Base-by-base conservation (phyloP, 202 grass and related monocot species). In the Digitaria exilis region DNA sequence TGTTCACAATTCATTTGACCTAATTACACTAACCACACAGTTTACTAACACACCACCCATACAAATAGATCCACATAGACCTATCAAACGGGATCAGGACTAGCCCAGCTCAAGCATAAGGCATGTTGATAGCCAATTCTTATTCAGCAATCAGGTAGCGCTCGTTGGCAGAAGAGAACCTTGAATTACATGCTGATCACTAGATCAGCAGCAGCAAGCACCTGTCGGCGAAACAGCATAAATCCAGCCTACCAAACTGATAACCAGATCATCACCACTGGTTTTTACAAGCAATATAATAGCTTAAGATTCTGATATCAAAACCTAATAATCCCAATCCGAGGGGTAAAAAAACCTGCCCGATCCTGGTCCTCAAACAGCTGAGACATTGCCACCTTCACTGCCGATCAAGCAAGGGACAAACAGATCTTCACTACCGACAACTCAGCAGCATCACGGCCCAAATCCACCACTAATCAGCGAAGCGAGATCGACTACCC, bases 391-490 rank as follows among this genome's bases (percentile, higher is more conserved):
- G 34, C 62, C 51, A 60, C 19, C 51, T 75, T 55, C 30, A 29
- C 19, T 28, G 21, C 24, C 34, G 68, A 80, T 66, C 30, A 51
- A 84, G 81, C 81, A 61, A 60, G 39, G 49, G 10, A 12, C 49
- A 3, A 49, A 8, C 76, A 76, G 77, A 89, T 89, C 82, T 65
- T 89, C 25, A 29, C 55, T 17, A 26, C 31, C 22, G 68, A 69
- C 50, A 63, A 21, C 69, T 29, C 51, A 17, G n/a, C n/a, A n/a
- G 3, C 44, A 18, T 6, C 30, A 69, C 14, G 30, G 59, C 17
- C 29, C 24, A 86, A 85, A 76, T 26, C 70, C 70, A 75, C 15
- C 70, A 75, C 16, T 43, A 25, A 59, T 76, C 54, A 60, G 14
- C 73, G 4, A 71, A 78, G 66, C 42, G 35, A 79, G 45, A 63